Evolutionary conservation across 1,284 basidiomycete genomes (phyloP).

Genomic region (Somion occarium): DNA sequence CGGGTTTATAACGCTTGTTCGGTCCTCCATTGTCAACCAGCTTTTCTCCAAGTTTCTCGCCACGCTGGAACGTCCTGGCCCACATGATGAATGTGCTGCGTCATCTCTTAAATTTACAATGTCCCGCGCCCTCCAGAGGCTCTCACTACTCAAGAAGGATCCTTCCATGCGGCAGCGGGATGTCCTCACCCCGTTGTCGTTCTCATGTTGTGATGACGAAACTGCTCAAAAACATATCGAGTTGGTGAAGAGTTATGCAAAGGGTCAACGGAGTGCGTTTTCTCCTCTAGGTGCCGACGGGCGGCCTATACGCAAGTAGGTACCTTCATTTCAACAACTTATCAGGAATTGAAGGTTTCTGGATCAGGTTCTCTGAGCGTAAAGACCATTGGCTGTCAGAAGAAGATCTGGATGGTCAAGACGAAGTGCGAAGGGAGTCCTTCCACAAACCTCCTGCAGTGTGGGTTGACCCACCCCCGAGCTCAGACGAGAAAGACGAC

Average conservation of each 20-base stretch:
- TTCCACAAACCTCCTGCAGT: neutral
- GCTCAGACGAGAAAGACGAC: neutral
- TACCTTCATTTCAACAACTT: neutral
- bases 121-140: slow-evolving; percentile 43
- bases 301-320: slow-evolving; percentile 55
- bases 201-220: slow-evolving; percentile 57
- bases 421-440: neutral
- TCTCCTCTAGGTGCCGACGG: slow-evolving; percentile 56
- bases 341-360: slow-evolving; percentile 2
- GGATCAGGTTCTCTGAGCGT: slow-evolving; percentile 30
- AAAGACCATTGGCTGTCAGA: slow-evolving; percentile 58
- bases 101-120: slow-evolving; percentile 39
- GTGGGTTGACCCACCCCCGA: neutral
- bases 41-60: slow-evolving; percentile 57
- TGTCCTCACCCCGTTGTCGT: slow-evolving; percentile 56
- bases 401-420: slow-evolving; percentile 45
- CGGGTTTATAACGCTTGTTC: slow-evolving; percentile 45
- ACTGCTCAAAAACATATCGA: slow-evolving; percentile 48
- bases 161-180: slow-evolving; percentile 45
- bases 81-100: neutral
- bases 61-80: neutral
- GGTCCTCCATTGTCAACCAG: slow-evolving; percentile 62
- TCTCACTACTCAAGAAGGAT: slow-evolving; percentile 48
- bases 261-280: slow-evolving; percentile 44
- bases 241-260: slow-evolving; percentile 40